These are phyloP conservation scores for Kodamaea ohmeri DNA, from an alignment of 1,139 yeast genomes.

Conservation along the genomic window DNA sequence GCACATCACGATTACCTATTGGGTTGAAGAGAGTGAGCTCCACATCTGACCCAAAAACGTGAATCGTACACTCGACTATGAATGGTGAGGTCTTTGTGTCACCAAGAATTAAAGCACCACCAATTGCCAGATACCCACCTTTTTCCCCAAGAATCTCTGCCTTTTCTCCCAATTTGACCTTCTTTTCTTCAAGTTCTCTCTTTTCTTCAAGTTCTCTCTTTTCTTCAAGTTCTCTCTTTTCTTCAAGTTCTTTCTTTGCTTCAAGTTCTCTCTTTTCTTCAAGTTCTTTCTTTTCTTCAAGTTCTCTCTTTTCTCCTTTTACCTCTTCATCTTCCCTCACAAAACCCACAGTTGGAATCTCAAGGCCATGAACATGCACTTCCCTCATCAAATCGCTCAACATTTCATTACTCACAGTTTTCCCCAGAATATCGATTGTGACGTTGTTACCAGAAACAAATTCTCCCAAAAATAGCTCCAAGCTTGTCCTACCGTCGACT, in stretches of 20 bases:
- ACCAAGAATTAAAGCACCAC: too few relatives aligned
- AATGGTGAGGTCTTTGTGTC: too few relatives aligned
- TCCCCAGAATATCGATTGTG: conserved; percentile 13
- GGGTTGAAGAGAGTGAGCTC: conserved; percentile 55
- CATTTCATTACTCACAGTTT: conserved; percentile 15
- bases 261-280: neutral
- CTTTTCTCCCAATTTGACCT: too few relatives aligned
- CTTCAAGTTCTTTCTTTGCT: too few relatives aligned
- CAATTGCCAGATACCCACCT: too few relatives aligned
- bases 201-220: too few relatives aligned
- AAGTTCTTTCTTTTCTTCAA: neutral
- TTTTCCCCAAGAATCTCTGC: too few relatives aligned
- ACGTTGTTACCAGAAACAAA: conserved; percentile 23
- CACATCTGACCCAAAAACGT: conserved; percentile 49
- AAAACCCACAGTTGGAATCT: conserved; percentile 19
- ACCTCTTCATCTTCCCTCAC: conserved; percentile 10
- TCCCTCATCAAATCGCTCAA: conserved; percentile 19
- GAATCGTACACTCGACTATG: conserved; percentile 47
- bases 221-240: too few relatives aligned
- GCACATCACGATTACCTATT: conserved; percentile 38
- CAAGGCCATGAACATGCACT: conserved; percentile 15
- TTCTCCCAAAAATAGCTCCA: conserved; percentile 22
- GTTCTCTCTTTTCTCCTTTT: conserved; percentile 3
- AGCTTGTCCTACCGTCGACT: conserved; percentile 8
- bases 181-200: too few relatives aligned